A percentile compares a stretch with the other conserved stretches of the same genome.
phyloP scores from a whole-genome alignment of 179 eudicot genomes.

The Drosera spatulata region DNA sequence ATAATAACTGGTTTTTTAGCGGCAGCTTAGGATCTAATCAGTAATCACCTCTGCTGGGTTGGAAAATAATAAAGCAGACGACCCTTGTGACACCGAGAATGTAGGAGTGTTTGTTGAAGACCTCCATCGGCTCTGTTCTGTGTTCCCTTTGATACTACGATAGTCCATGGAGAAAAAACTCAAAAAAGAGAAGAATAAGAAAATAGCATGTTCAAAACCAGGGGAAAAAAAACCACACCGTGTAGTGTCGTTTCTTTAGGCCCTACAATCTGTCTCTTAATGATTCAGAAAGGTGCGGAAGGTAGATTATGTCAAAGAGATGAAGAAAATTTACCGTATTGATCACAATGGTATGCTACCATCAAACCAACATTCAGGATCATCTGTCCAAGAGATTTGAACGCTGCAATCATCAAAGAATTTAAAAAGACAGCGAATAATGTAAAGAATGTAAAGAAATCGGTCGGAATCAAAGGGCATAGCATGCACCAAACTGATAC shows the following conservation, averaged over 20 bases:
- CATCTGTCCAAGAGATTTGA: slow-evolving; percentile 85
- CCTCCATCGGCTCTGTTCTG: slow-evolving; percentile 35
- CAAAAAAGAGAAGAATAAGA: background rate
- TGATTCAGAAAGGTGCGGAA: no score
- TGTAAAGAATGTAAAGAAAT: no score
- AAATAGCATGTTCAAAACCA: slow-evolving; percentile 1
- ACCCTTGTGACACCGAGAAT: slow-evolving; percentile 95
- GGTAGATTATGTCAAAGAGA: no score
- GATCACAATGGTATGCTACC: slow-evolving; percentile 89
- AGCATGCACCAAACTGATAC: no score
- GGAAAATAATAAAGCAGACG: slow-evolving; percentile 93
- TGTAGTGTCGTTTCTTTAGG: background rate
- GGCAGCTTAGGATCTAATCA: no score
- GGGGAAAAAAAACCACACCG: background rate
- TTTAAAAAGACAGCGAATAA: no score
- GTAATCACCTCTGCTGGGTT: slow-evolving; percentile 40
- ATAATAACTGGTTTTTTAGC: no score
- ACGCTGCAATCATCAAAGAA: slow-evolving; percentile 34
- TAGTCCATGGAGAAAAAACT: slow-evolving; percentile 3
- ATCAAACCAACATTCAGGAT: slow-evolving; percentile 79
- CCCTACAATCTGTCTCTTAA: no score
- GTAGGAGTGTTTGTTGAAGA: slow-evolving; percentile 55
- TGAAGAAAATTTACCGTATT: slow-evolving; percentile 39
- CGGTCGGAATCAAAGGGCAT: no score
- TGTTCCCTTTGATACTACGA: slow-evolving; percentile 51